A percentile compares a stretch with the other conserved stretches of the same genome.
Conservation (phyloP, 2,329 filamentous ascomycete genomes). For the Colletotrichum sp. region DNA sequence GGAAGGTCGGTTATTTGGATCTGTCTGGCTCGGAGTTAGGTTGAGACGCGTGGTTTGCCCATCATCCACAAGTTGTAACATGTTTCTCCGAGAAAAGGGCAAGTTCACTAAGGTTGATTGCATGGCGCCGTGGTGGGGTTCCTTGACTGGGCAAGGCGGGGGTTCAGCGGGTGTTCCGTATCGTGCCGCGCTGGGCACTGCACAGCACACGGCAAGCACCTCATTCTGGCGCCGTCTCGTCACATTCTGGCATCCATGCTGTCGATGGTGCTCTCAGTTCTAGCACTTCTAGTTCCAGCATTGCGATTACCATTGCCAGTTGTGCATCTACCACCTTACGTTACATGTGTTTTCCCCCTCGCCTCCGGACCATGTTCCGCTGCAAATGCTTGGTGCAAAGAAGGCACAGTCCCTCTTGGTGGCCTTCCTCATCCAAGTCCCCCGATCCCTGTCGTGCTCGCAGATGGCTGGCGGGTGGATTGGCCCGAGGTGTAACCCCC, state of each 20-base stretch:
- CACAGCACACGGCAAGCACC: neutral
- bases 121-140: neutral
- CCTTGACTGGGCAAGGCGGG: neutral
- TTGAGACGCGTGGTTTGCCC: neutral
- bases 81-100: neutral
- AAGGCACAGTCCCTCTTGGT: neutral
- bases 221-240: neutral
- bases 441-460: neutral
- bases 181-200: neutral
- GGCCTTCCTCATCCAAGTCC: neutral
- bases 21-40: neutral
- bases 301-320: neutral
- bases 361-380: neutral
- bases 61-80: neutral
- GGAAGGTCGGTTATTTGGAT: neutral
- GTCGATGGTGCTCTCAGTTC: neutral
- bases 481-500: neutral
- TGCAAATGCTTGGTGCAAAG: neutral
- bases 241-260: neutral
- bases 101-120: neutral
- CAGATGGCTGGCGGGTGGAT: neutral
- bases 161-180: neutral
- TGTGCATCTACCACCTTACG: neutral
- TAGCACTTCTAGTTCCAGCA: neutral
- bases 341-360: neutral